Evolutionary conservation across 768 basidiomycete species (phyloP).

Genomic region (Lyophyllum decastes): DNA sequence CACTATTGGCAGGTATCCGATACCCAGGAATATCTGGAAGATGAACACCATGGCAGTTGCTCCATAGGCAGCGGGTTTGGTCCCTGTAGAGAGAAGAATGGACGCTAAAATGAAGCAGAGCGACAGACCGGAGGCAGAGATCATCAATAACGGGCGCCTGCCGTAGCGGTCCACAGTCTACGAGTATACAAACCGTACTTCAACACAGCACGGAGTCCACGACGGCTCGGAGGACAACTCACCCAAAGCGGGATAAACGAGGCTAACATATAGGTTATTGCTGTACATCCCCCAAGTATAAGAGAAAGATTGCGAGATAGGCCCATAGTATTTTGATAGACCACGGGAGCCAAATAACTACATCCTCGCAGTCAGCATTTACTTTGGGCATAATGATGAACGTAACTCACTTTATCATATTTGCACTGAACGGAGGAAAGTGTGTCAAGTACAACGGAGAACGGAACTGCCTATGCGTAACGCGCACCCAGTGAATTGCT

Average conservation of each 20-base stretch:
- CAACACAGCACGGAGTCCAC: no score
- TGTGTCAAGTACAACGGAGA: not conserved
- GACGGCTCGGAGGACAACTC: not conserved
- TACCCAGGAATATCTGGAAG: conserved; percentile 41
- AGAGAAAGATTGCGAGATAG: conserved; percentile 39
- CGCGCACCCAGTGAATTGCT: conserved; percentile 41
- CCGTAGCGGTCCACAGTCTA: conserved; percentile 42
- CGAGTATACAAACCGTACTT: not conserved
- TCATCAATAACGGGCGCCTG: conserved; percentile 37
- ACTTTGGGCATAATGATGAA: no score
- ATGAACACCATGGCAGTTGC: conserved; percentile 42
- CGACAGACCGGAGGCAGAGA: conserved; percentile 36
- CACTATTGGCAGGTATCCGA: conserved; percentile 40
- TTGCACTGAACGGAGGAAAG: conserved; percentile 22
- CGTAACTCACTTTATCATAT: conserved; percentile 38
- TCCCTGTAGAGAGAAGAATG: conserved; percentile 34
- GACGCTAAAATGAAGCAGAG: conserved; percentile 38
- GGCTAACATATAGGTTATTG: conserved; percentile 40
- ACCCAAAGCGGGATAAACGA: conserved; percentile 43
- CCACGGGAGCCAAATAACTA: conserved; percentile 39
- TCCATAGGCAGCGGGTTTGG: conserved; percentile 32
- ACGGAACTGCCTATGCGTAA: no score
- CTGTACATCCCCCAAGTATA: conserved; percentile 39
- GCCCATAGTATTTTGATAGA: conserved; percentile 44
- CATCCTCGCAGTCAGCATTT: no score